phyloP scores from a whole-genome alignment of 345 rosid species.

The Gossypium stocksii region DNA sequence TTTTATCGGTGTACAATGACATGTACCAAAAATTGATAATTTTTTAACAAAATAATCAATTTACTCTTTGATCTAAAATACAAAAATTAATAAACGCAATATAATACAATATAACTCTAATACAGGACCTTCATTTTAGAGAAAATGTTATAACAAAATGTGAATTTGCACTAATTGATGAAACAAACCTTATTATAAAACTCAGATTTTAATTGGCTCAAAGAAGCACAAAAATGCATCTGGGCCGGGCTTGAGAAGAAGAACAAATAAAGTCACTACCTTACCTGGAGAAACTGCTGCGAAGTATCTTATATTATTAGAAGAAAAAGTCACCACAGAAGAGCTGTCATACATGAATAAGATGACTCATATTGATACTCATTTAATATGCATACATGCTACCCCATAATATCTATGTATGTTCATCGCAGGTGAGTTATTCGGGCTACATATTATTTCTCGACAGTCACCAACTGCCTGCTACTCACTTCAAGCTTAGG shows the following conservation, averaged over 20 bases:
- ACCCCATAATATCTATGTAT: neutral
- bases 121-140: too few relatives aligned
- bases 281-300: neutral
- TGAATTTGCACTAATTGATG: too few relatives aligned
- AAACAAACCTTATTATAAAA: too few relatives aligned
- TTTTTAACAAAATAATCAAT: too few relatives aligned
- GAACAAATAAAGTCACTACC: neutral
- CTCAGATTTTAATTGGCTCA: too few relatives aligned
- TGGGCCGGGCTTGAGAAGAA: neutral
- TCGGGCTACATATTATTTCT: neutral
- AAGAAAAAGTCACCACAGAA: neutral
- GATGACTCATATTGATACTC: neutral
- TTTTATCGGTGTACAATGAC: too few relatives aligned
- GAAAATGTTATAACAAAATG: too few relatives aligned
- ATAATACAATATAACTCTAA: too few relatives aligned
- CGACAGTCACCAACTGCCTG: neutral
- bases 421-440: conserved; percentile 2
- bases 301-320: neutral
- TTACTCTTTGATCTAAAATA: too few relatives aligned
- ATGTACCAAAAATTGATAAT: too few relatives aligned
- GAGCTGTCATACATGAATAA: neutral
- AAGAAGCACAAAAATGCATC: too few relatives aligned
- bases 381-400: neutral
- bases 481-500: conserved; percentile 42
- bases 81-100: too few relatives aligned